These are phyloP conservation scores for Leishmania braziliensis DNA, from an alignment of 208 protist species.

Conservation along the genomic window DNA sequence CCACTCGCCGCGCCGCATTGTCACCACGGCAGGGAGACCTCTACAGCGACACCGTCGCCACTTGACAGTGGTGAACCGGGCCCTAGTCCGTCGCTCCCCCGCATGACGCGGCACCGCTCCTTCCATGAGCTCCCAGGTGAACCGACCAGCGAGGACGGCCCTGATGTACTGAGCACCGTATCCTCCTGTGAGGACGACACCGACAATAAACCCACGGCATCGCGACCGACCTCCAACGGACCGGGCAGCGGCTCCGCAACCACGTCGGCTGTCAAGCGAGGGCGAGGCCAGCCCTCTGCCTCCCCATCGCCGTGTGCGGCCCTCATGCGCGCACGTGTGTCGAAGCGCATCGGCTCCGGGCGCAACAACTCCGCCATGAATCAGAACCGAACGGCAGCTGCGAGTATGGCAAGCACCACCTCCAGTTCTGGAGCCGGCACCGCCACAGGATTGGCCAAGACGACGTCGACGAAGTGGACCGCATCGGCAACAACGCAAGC, in stretches of 20 bases:
- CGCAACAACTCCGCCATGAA: neutral
- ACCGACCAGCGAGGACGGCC: conserved; percentile 1
- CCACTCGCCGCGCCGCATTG: neutral
- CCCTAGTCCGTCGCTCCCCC: too few relatives aligned
- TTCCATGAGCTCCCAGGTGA: neutral
- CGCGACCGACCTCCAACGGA: conserved; percentile 9
- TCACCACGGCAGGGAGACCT: neutral
- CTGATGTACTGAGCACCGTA: too few relatives aligned
- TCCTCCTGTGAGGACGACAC: neutral
- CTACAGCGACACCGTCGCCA: neutral
- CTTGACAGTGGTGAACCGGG: too few relatives aligned
- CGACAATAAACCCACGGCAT: conserved; percentile 6
- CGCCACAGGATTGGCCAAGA: neutral
- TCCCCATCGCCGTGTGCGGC: neutral
- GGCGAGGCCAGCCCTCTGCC: neutral
- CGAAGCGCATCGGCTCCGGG: neutral
- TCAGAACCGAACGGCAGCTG: neutral
- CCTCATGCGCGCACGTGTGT: neutral
- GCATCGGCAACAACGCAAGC: neutral
- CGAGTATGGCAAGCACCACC: neutral
- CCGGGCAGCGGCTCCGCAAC: neutral
- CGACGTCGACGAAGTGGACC: neutral
- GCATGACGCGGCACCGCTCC: too few relatives aligned
- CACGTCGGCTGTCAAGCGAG: neutral
- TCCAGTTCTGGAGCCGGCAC: neutral